Conservation (phyloP, 2,329 filamentous ascomycete species). For the Clarireedia sp. region DNA sequence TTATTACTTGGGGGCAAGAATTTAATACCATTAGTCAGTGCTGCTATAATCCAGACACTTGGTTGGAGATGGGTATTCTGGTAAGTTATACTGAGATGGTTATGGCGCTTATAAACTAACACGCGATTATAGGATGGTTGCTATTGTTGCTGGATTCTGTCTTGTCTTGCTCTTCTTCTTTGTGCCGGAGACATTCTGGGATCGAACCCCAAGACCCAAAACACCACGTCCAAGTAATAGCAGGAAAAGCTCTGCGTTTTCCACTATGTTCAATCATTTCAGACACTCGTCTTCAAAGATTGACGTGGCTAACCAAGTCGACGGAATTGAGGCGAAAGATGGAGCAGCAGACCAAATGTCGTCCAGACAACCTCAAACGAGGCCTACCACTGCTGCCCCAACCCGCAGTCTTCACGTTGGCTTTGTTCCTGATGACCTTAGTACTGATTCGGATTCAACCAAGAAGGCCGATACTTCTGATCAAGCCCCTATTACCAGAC, state of each 20-base stretch:
- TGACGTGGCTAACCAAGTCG: background rate
- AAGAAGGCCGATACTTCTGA: background rate
- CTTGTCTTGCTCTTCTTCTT: constrained; percentile 74
- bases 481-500: background rate
- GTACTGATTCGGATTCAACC: constrained; percentile 6
- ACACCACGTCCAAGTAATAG: constrained; percentile 8
- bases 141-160: constrained; percentile 68
- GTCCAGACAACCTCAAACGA: background rate
- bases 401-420: constrained; percentile 42
- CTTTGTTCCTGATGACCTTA: constrained; percentile 37
- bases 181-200: constrained; percentile 94
- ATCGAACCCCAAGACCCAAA: constrained; percentile 56
- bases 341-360: background rate
- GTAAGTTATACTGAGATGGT: constrained; percentile 37
- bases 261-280: constrained; percentile 15
- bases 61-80: constrained; percentile 91
- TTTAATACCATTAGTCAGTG: constrained; percentile 76
- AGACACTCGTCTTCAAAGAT: constrained; percentile 7
- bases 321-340: background rate
- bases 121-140: constrained; percentile 55
- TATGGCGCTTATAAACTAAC: constrained; percentile 18
- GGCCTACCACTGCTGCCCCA: background rate
- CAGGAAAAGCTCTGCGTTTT: constrained; percentile 12
- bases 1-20: constrained; percentile 88
- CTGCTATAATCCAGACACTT: constrained; percentile 68